Base-by-base conservation (phyloP, 805 yeast genomes). In the Jamesozyma piceae region DNA sequence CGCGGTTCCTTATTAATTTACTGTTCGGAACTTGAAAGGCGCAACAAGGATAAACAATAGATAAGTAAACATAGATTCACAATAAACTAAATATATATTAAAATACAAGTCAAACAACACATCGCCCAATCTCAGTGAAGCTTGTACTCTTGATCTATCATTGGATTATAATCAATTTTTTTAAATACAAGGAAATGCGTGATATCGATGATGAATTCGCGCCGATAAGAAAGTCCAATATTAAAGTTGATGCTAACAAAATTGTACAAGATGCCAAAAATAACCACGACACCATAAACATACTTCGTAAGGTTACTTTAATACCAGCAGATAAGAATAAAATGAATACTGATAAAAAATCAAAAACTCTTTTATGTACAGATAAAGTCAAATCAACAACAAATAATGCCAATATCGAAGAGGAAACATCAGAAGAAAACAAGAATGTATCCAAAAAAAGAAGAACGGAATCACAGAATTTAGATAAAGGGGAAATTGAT, bases 161-260 rank as follows among this genome's bases (percentile, higher is more conserved):
- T n/a, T n/a, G n/a, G n/a, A n/a, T n/a, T n/a, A n/a, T n/a, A n/a
- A n/a, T n/a, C n/a, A n/a, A n/a, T n/a, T n/a, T n/a, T n/a, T n/a
- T n/a, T n/a, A n/a, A n/a, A n/a, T n/a, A n/a, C n/a, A n/a, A n/a
- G n/a, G n/a, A n/a, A n/a, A 53, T 50, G 54, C 49, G 49, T 11
- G 36, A 43, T 17, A 24, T 53, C 18, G 58, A 58, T 35, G 30
- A 46, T 5, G 64, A 60, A 21, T 58, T 60, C 48, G 54, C 49
- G 3, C 57, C 62, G 5, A 37, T 58, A 13, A 50, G 63, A 26
- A 57, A 50, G 37, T 49, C 62, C 2, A 45, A 41, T 11, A 43
- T 39, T n/a, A 47, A 46, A 29, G 58, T 55, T 1, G 45, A 47
- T 26, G 39, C 55, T 2, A 49, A 48, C 32, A 44, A 50, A 10